Evolutionary conservation across 352 stramenopile genomes (phyloP).

Genomic region (Phytophthora rubi): DNA sequence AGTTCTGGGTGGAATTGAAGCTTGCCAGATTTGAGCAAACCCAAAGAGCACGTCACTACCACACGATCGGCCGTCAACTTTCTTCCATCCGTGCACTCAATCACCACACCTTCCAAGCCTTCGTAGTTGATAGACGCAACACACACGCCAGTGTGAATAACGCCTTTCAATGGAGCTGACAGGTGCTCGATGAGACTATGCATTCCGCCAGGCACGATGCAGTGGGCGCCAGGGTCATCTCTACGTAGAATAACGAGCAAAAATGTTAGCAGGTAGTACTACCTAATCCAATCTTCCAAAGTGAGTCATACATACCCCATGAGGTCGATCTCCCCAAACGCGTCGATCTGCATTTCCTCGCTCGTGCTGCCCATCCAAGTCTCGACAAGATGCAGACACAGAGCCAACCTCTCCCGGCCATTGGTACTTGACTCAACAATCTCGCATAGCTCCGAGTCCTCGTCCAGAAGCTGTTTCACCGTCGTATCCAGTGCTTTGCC

Average conservation of each 20-base stretch:
- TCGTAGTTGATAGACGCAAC: conserved; percentile 38
- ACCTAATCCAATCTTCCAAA: background rate
- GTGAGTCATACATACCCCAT: conserved; percentile 32
- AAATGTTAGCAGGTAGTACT: background rate
- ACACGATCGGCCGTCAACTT: conserved; percentile 43
- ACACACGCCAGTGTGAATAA: conserved; percentile 31
- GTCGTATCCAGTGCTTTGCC: conserved; percentile 35
- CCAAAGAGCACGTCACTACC: conserved; percentile 63
- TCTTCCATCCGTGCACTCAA: conserved; percentile 38
- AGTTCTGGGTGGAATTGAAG: conserved; percentile 54
- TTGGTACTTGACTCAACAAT: conserved; percentile 21
- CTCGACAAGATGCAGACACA: conserved; percentile 55
- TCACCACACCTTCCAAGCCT: conserved; percentile 21
- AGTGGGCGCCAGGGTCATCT: conserved; percentile 57
- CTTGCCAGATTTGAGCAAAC: conserved; percentile 44
- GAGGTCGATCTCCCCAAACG: conserved; percentile 57
- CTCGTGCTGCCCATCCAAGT: conserved; percentile 59
- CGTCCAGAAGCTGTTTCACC: conserved; percentile 34
- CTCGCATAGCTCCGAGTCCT: conserved; percentile 24
- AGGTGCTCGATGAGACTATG: conserved; percentile 47
- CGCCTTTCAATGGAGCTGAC: conserved; percentile 26
- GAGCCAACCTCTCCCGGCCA: conserved; percentile 30
- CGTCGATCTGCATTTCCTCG: conserved; percentile 51
- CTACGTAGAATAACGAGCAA: conserved; percentile 25
- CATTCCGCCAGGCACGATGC: conserved; percentile 52